Conservation (phyloP, 305 asterid species). For the Ilex paraguariensis region DNA sequence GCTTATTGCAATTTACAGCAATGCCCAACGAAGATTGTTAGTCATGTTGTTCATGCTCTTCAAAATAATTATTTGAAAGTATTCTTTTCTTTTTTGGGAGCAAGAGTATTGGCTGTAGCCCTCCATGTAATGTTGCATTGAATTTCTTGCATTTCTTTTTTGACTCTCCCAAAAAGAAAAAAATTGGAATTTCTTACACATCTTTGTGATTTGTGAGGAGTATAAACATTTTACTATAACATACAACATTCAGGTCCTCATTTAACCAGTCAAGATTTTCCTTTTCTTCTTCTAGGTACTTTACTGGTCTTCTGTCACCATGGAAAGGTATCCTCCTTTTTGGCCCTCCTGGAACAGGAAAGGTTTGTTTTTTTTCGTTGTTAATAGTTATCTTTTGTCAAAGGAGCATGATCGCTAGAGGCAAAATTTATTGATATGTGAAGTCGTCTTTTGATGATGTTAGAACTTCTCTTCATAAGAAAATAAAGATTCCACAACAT, state of each 20-base stretch:
- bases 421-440: neutral
- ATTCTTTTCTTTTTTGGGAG: no score
- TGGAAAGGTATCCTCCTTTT: constrained; percentile 99
- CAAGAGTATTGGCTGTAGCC: no score
- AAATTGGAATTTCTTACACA: neutral
- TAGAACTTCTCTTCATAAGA: neutral
- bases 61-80: no score
- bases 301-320: constrained; percentile 94
- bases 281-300: constrained; percentile 52
- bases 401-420: no score
- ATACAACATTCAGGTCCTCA: constrained; percentile 3
- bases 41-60: no score
- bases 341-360: constrained; percentile 99
- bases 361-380: constrained; percentile 39
- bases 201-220: neutral
- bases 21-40: no score
- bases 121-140: no score
- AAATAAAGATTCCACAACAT: no score
- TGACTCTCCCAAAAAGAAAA: neutral
- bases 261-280: constrained; percentile 12
- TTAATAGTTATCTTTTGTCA: constrained; percentile 4
- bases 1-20: neutral
- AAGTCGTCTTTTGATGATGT: neutral
- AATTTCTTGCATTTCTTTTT: neutral
- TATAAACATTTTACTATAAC: neutral